Percentiles rank a stretch among this genome's conserved stretches.
Evolutionary conservation across 2,329 filamentous ascomycete species (phyloP).

Genomic region (Sphaerulina musiva): DNA sequence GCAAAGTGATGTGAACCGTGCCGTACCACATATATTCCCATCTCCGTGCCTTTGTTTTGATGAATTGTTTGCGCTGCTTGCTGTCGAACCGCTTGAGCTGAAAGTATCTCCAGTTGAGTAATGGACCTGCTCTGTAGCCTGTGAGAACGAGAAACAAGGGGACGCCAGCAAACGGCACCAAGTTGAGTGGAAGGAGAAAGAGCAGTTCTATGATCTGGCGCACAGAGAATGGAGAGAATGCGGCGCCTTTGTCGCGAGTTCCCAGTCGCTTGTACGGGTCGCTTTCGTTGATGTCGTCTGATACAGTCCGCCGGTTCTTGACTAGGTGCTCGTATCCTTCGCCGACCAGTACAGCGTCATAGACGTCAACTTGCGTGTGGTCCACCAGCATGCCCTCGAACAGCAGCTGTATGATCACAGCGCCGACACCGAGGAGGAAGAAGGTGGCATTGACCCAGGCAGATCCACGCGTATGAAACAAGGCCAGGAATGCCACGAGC

Average conservation of each 20-base stretch:
- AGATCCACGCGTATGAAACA: conserved; percentile 69
- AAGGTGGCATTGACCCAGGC: conserved; percentile 90
- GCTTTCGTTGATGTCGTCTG: conserved; percentile 65
- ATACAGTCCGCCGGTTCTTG: conserved; percentile 50
- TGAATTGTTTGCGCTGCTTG: conserved; percentile 64
- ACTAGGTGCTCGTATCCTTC: conserved; percentile 65
- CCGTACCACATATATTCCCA: conserved; percentile 95
- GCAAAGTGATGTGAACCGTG: conserved; percentile 71
- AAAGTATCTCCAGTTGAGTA: conserved; percentile 89
- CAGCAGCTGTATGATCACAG: conserved; percentile 54
- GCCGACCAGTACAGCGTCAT: conserved; percentile 74
- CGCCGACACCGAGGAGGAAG: conserved; percentile 65
- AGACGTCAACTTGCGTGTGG: conserved; percentile 69
- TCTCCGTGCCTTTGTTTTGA: conserved; percentile 54
- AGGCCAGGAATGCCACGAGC: conserved; percentile 77
- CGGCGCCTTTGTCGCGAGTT: conserved; percentile 66
- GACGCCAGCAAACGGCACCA: conserved; percentile 75
- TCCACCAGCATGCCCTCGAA: conserved; percentile 54
- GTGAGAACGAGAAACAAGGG: conserved; percentile 83
- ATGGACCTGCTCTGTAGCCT: conserved; percentile 76
- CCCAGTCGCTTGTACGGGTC: conserved; percentile 73
- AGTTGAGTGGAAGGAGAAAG: conserved; percentile 62
- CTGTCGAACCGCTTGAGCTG: conserved; percentile 68
- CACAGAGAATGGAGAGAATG: conserved; percentile 83
- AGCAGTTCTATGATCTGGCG: conserved; percentile 86